These are phyloP conservation scores for Barnettozyma wickerhamii DNA, from an alignment of 805 yeast species.

Conservation along the genomic window DNA sequence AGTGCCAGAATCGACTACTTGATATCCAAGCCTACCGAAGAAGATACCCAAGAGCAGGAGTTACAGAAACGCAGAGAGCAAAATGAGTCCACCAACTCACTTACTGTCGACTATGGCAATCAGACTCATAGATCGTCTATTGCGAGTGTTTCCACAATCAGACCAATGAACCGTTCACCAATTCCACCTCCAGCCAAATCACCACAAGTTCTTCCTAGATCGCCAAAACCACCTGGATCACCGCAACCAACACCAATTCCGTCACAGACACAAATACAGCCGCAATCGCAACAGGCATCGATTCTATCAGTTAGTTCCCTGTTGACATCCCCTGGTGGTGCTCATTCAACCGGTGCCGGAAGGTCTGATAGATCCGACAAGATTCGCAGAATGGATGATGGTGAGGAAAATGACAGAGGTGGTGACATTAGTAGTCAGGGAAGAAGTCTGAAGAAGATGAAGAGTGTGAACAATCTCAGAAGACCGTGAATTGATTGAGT, in stretches of 20 bases:
- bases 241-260: neutral
- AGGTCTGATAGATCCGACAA: neutral
- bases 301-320: constrained; percentile 19
- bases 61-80: neutral
- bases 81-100: neutral
- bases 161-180: neutral
- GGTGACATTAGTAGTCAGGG: neutral
- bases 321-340: constrained; percentile 15
- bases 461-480: constrained; percentile 2
- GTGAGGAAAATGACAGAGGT: neutral
- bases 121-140: neutral
- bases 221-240: neutral
- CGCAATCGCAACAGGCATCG: neutral
- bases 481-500: neutral
- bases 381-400: constrained; percentile 3
- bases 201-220: neutral
- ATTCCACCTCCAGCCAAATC: too few species aligned
- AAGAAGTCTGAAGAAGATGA: constrained; percentile 1
- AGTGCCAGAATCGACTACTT: neutral
- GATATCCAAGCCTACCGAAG: neutral
- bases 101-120: neutral
- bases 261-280: neutral
- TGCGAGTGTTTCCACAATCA: neutral
- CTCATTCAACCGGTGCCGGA: too few species aligned
- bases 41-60: neutral